Conservation (phyloP, 108 stramenopile species). For the Aurantiochytrium sp. region DNA sequence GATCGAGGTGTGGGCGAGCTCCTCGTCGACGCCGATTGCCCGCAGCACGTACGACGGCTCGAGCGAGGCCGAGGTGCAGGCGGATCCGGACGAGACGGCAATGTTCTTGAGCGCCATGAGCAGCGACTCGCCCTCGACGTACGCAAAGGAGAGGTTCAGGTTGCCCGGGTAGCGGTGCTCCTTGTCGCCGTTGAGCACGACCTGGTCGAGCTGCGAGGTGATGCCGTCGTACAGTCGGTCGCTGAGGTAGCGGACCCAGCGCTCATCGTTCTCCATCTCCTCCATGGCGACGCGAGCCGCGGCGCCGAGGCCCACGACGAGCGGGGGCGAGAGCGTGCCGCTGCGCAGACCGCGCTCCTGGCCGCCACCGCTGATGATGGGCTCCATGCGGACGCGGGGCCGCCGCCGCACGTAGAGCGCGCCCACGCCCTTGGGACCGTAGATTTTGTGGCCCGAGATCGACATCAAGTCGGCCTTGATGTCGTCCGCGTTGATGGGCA, state of each 20-base stretch:
- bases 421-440: conserved; percentile 97
- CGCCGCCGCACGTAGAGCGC: conserved; percentile 89
- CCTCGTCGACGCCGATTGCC: conserved; percentile 95
- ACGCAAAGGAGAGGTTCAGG: conserved; percentile 95
- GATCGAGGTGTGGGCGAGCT: conserved; percentile 91
- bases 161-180: conserved; percentile 79
- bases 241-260: conserved; percentile 68
- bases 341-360: conserved; percentile 90
- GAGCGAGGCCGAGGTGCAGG: conserved; percentile 93
- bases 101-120: conserved; percentile 97
- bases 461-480: conserved; percentile 90
- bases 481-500: conserved; percentile 90
- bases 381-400: conserved; percentile 94
- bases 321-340: conserved; percentile 78
- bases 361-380: conserved; percentile 90
- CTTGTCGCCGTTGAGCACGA: conserved; percentile 85
- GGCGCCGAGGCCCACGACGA: conserved; percentile 87
- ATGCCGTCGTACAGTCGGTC: conserved; percentile 77
- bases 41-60: conserved; percentile 97
- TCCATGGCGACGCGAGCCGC: conserved; percentile 78
- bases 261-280: conserved; percentile 77
- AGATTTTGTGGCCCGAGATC: conserved; percentile 93
- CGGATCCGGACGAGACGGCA: conserved; percentile 91
- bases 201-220: conserved; percentile 74
- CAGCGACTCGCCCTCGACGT: conserved; percentile 95